phyloP scores from a whole-genome alignment of 192 early-diverging fungal species.

The Rhizophagus clarus region DNA sequence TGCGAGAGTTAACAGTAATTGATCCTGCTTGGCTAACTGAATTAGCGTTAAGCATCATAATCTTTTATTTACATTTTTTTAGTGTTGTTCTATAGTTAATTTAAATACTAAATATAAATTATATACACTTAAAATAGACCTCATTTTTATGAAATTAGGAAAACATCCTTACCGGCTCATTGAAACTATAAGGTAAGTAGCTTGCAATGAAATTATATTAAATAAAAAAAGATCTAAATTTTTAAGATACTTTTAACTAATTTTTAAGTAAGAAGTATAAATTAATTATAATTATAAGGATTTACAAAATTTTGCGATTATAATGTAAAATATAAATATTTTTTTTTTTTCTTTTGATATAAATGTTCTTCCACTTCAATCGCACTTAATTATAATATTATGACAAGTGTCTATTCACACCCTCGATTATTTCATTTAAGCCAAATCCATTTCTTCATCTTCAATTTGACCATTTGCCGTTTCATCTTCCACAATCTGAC shows the following conservation, averaged over 20 bases:
- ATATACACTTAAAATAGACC: conserved; percentile 7
- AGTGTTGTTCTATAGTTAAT: not conserved
- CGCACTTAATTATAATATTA: not conserved
- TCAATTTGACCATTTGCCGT: not conserved
- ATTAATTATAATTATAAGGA: not conserved
- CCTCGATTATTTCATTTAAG: not conserved
- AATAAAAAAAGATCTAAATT: not conserved
- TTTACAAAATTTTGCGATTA: not conserved
- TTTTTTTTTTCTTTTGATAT: not conserved
- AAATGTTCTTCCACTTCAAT: not conserved
- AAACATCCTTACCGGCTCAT: not conserved
- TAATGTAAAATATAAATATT: not conserved
- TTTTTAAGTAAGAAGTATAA: not conserved
- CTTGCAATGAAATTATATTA: not conserved
- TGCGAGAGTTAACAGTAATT: conserved; percentile 92
- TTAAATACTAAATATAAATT: not conserved
- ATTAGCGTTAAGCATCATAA: conserved; percentile 55
- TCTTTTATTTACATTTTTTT: conserved; percentile 1
- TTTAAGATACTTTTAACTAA: not conserved
- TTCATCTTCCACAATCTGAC: not conserved
- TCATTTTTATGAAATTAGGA: conserved; percentile 32
- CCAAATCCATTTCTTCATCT: not conserved
- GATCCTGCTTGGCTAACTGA: conserved; percentile 96
- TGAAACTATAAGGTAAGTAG: not conserved
- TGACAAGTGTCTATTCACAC: not conserved